Percentiles rank a stretch among this genome's conserved stretches.
Conservation (phyloP, 805 yeast genomes). For the Candida golubevii region DNA sequence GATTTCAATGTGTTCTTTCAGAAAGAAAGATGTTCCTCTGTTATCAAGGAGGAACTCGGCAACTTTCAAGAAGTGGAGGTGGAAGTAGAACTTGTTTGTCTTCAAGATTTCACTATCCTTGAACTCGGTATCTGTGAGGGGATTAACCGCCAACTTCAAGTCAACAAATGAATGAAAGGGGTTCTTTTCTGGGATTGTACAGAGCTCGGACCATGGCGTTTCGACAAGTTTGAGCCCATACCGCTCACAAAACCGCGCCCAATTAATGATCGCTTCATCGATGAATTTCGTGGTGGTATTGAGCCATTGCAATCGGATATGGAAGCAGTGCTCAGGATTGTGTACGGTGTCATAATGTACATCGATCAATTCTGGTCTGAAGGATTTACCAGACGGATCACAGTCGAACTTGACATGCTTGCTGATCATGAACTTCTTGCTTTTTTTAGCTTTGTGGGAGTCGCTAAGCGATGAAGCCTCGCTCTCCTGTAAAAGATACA, state of each 20-base stretch:
- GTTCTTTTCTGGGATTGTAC: constrained; percentile 67
- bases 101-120: constrained; percentile 34
- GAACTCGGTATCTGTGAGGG: constrained; percentile 63
- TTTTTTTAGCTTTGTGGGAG: constrained; percentile 19
- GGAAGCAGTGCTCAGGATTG: constrained; percentile 93
- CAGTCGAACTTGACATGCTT: constrained; percentile 64
- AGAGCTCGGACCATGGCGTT: constrained; percentile 85
- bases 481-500: constrained; percentile 12
- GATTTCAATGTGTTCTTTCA: constrained; percentile 56
- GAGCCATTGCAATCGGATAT: constrained; percentile 87
- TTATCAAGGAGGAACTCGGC: constrained; percentile 80
- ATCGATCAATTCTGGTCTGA: constrained; percentile 69
- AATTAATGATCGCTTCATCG: constrained; percentile 69
- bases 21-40: constrained; percentile 63
- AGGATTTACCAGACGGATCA: constrained; percentile 69
- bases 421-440: constrained; percentile 54
- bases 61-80: constrained; percentile 62
- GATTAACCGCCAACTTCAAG: constrained; percentile 61
- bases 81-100: constrained; percentile 67
- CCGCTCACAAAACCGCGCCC: constrained; percentile 81
- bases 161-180: constrained; percentile 88
- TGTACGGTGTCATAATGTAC: constrained; percentile 91
- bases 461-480: constrained; percentile 17
- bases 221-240: constrained; percentile 78
- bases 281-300: constrained; percentile 73